Evolutionary conservation across 2,329 filamentous ascomycete genomes (phyloP).

Genomic region (Aureobasidium mangrovei): DNA sequence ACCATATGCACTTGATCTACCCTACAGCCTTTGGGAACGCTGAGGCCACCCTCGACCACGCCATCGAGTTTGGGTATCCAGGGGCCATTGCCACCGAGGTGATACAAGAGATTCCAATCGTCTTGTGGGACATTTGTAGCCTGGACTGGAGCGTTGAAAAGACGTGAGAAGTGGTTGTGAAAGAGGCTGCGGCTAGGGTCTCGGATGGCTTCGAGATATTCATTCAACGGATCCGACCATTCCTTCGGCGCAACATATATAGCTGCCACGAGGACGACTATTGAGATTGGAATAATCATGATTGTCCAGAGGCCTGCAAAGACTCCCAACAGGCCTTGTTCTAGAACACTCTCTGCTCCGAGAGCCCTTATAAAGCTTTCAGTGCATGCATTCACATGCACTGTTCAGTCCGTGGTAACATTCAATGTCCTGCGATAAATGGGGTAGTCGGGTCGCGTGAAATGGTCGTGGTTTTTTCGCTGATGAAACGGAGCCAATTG

Average conservation of each 20-base stretch:
- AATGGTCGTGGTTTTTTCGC: too few species aligned
- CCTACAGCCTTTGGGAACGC: conserved; percentile 39
- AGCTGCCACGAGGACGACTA: neutral
- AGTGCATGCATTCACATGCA: neutral
- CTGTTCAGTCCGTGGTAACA: neutral
- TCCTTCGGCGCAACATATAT: neutral
- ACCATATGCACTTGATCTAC: conserved; percentile 54
- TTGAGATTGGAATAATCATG: neutral
- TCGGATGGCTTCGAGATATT: neutral
- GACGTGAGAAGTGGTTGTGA: neutral
- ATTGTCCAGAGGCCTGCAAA: neutral
- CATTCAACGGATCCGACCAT: neutral
- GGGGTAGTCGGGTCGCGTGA: too few species aligned
- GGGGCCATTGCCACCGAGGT: conserved; percentile 47
- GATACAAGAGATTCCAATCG: conserved; percentile 43
- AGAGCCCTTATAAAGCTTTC: neutral
- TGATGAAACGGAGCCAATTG: too few species aligned
- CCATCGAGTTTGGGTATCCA: conserved; percentile 44
- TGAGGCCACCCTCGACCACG: conserved; percentile 33
- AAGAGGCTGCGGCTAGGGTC: too few species aligned
- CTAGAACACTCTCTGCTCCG: neutral
- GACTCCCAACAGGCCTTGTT: neutral
- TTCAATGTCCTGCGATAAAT: too few species aligned
- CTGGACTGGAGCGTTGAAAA: neutral
- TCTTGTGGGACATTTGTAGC: neutral